phyloP scores from a whole-genome alignment of 2,329 filamentous ascomycete genomes.

The Clarireedia hainanense region DNA sequence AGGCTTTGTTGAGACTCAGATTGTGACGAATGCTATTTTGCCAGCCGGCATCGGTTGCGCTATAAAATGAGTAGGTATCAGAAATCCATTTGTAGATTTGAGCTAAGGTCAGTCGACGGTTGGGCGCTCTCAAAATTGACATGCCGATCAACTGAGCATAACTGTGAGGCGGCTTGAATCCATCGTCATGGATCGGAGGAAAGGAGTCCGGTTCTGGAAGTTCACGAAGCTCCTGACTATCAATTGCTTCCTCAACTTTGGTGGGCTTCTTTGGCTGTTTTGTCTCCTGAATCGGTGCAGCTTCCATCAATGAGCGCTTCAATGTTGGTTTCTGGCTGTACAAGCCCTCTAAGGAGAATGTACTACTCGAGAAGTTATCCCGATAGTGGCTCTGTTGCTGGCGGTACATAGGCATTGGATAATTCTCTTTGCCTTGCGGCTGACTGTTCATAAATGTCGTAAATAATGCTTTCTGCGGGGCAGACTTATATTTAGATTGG shows the following conservation, averaged over 20 bases:
- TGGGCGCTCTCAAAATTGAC: conserved; percentile 83
- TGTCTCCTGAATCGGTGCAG: conserved; percentile 63
- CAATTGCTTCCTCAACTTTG: conserved; percentile 44
- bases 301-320: conserved; percentile 63
- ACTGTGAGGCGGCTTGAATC: conserved; percentile 81
- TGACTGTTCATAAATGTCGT: conserved; percentile 33
- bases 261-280: conserved; percentile 62
- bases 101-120: conserved; percentile 75
- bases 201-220: conserved; percentile 48
- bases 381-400: conserved; percentile 35
- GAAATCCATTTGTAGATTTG: conserved; percentile 99
- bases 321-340: conserved; percentile 42
- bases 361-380: conserved; percentile 26
- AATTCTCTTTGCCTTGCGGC: conserved; percentile 47
- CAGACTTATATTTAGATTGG: conserved; percentile 47
- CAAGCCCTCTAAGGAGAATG: conserved; percentile 44
- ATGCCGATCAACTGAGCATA: conserved; percentile 95
- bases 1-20: conserved; percentile 91
- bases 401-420: conserved; percentile 37
- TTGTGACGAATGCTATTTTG: conserved; percentile 99
- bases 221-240: conserved; percentile 26
- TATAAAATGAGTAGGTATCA: conserved; percentile 88
- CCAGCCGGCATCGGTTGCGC: conserved; percentile 79
- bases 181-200: conserved; percentile 74
- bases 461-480: conserved; percentile 43